Evolutionary conservation across 495 filamentous ascomycete species (phyloP).

Genomic region (Penicillium paxilli): DNA sequence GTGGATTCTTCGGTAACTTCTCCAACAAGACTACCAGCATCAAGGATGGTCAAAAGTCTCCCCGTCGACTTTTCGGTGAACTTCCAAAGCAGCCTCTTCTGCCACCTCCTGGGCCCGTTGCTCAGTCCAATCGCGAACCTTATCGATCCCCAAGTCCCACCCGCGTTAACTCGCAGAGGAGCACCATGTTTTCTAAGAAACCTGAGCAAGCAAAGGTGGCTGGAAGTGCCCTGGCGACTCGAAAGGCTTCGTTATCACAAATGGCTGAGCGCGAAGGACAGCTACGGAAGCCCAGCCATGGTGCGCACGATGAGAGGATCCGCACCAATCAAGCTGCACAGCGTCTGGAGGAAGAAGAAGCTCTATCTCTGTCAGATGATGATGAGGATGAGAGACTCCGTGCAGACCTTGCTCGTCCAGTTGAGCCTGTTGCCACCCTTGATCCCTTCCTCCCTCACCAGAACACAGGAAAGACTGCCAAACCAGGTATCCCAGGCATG

Average conservation of each 20-base stretch:
- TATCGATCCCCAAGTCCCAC: conserved; percentile 81
- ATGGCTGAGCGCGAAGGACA: conserved; percentile 33
- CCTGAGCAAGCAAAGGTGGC: conserved; percentile 55
- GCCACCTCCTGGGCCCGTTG: conserved; percentile 53
- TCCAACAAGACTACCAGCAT: conserved; percentile 22
- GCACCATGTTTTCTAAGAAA: conserved; percentile 35
- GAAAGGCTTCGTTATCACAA: conserved; percentile 41
- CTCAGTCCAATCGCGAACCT: conserved; percentile 43
- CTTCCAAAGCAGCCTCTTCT: conserved; percentile 54
- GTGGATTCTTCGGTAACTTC: conserved; percentile 43
- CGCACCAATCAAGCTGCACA: conserved; percentile 26
- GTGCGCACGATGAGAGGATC: conserved; percentile 31
- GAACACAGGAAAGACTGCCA: conserved; percentile 55
- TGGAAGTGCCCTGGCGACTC: conserved; percentile 36
- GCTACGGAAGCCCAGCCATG: conserved; percentile 25
- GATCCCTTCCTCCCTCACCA: conserved; percentile 68
- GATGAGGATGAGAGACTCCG: conserved; percentile 64
- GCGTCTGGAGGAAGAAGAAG: conserved; percentile 45
- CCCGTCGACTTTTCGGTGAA: conserved; percentile 65
- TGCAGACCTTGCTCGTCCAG: conserved; percentile 51
- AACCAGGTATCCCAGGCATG: conserved; percentile 68
- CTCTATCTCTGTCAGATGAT: conserved; percentile 52
- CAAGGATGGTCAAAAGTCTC: conserved; percentile 17
- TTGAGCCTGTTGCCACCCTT: conserved; percentile 53
- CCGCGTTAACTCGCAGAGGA: conserved; percentile 50